These are phyloP conservation scores for Cornus suecica DNA, from an alignment of 148 eudicot genomes.

Conservation along the genomic window DNA sequence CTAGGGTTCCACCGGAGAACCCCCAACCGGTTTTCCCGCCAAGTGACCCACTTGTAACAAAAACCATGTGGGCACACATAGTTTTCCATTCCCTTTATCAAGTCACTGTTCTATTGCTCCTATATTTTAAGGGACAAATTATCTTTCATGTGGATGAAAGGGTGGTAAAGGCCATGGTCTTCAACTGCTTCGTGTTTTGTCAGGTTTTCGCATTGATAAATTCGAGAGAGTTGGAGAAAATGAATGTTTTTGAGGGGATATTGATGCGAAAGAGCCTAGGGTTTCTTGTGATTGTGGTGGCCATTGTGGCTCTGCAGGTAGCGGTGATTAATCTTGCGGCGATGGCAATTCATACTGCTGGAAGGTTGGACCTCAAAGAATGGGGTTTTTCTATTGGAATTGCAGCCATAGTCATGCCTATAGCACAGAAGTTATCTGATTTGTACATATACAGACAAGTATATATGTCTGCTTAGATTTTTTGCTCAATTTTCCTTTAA, in stretches of 20 bases:
- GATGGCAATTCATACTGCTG: background rate
- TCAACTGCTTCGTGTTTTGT: slow-evolving; percentile 6
- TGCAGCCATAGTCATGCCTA: background rate
- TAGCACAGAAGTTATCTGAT: background rate
- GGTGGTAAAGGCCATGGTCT: slow-evolving; percentile 4
- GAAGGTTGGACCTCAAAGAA: background rate
- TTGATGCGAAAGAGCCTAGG: too few relatives aligned
- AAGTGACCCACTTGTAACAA: background rate
- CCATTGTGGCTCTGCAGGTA: background rate
- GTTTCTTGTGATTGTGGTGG: background rate
- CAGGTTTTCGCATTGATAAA: slow-evolving; percentile 9
- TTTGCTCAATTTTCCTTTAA: background rate
- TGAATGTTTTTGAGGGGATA: background rate
- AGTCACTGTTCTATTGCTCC: slow-evolving; percentile 1
- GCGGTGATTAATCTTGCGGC: background rate
- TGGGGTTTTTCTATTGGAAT: slow-evolving; percentile 8
- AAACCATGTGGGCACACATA: slow-evolving; percentile 3
- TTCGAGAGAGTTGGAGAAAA: background rate
- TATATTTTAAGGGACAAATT: background rate
- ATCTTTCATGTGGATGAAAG: background rate
- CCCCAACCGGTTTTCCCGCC: too few relatives aligned
- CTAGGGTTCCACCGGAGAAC: background rate
- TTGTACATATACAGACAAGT: too few relatives aligned
- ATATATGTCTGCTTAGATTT: too few relatives aligned
- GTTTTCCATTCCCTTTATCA: slow-evolving; percentile 6